These are phyloP conservation scores for Kazachstania africana DNA, from an alignment of 805 yeast species.

Conservation along the genomic window DNA sequence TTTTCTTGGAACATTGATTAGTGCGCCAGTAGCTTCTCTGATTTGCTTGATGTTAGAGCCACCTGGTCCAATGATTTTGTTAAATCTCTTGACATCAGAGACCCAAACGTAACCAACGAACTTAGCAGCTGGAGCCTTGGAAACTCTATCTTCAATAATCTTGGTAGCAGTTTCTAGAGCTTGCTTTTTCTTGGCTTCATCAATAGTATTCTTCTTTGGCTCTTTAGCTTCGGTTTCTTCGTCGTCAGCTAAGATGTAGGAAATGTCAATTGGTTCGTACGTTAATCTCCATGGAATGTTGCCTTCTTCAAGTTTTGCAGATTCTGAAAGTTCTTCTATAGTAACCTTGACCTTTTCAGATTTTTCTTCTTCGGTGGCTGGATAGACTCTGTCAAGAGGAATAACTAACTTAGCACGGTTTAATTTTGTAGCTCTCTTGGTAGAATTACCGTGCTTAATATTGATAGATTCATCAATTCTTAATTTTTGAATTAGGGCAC, in stretches of 20 bases:
- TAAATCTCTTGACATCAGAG: slow-evolving; percentile 38
- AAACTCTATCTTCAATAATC: slow-evolving; percentile 39
- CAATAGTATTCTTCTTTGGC: slow-evolving; percentile 23
- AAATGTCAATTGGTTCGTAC: slow-evolving; percentile 26
- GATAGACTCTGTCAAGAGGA: slow-evolving; percentile 38
- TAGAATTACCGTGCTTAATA: slow-evolving; percentile 44
- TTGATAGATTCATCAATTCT: slow-evolving; percentile 42
- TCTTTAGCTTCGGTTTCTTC: slow-evolving; percentile 39
- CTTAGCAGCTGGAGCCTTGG: slow-evolving; percentile 34
- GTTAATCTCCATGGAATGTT: slow-evolving; percentile 58
- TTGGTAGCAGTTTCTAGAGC: slow-evolving; percentile 21
- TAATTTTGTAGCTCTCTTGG: slow-evolving; percentile 39
- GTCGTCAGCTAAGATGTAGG: slow-evolving; percentile 16
- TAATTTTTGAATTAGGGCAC: slow-evolving; percentile 46
- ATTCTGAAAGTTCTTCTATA: slow-evolving; percentile 26
- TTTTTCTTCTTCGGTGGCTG: slow-evolving; percentile 24
- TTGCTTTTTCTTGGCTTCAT: slow-evolving; percentile 37
- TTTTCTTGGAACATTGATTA: slow-evolving; percentile 52
- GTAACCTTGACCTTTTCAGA: slow-evolving; percentile 36
- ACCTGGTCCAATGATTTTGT: slow-evolving; percentile 63
- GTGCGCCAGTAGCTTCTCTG: slow-evolving; percentile 45
- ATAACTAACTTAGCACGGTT: slow-evolving; percentile 32
- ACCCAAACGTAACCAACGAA: slow-evolving; percentile 53
- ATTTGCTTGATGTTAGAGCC: slow-evolving; percentile 56
- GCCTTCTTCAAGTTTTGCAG: slow-evolving; percentile 18